Evolutionary conservation across 805 yeast species (phyloP).

Genomic region (Hanseniaspora clermontiae): DNA sequence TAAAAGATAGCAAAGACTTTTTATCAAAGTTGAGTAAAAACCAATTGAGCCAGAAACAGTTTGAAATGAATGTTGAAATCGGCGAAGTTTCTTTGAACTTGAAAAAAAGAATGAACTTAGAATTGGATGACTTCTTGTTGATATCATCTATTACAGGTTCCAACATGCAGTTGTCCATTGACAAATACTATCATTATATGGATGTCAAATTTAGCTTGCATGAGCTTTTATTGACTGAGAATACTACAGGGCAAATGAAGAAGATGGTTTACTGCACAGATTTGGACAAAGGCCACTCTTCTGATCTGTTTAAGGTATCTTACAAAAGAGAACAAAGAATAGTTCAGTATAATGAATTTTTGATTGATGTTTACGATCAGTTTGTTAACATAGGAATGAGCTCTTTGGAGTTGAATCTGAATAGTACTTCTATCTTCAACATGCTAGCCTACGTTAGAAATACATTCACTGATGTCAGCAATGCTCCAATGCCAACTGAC

Average conservation of each 20-base stretch:
- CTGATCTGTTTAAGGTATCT: slow-evolving; percentile 44
- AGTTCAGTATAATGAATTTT: slow-evolving; percentile 38
- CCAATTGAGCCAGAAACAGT: slow-evolving; percentile 44
- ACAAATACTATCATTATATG: slow-evolving; percentile 48
- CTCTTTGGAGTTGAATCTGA: slow-evolving; percentile 59
- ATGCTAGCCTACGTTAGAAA: slow-evolving; percentile 68
- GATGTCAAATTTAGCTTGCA: slow-evolving; percentile 50
- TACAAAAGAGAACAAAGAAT: slow-evolving; percentile 49
- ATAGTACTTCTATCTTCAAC: slow-evolving; percentile 67
- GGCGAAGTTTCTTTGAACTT: slow-evolving; percentile 50
- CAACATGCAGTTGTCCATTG: slow-evolving; percentile 45
- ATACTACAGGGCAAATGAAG: slow-evolving; percentile 51
- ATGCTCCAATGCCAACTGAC: slow-evolving; percentile 57
- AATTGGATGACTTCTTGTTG: slow-evolving; percentile 48
- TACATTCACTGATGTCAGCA: slow-evolving; percentile 77
- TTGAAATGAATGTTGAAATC: slow-evolving; percentile 64
- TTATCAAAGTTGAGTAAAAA: slow-evolving; percentile 33
- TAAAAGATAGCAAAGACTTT: slow-evolving; percentile 16
- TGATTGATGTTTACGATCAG: slow-evolving; percentile 64
- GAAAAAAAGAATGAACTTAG: slow-evolving; percentile 52
- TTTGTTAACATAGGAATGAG: slow-evolving; percentile 60
- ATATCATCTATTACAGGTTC: slow-evolving; percentile 66
- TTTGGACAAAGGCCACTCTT: slow-evolving; percentile 28
- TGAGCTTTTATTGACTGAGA: slow-evolving; percentile 61
- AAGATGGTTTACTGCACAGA: slow-evolving; percentile 56